These are phyloP conservation scores for Fusarium scirpi DNA, from an alignment of 2,329 filamentous ascomycete genomes.

Conservation along the genomic window DNA sequence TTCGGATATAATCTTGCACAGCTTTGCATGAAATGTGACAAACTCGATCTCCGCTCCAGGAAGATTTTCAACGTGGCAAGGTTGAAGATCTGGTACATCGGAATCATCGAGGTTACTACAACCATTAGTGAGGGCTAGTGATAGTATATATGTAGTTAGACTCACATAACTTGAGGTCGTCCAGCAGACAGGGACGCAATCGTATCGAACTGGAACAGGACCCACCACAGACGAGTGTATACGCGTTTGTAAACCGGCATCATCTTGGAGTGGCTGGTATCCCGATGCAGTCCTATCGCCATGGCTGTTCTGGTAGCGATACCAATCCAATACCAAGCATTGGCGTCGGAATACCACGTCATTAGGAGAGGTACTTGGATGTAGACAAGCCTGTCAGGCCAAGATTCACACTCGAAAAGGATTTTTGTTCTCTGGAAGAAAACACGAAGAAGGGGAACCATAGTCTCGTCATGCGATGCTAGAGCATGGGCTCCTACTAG, in stretches of 20 bases:
- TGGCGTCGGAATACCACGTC: slow-evolving; percentile 18
- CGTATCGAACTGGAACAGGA: slow-evolving; percentile 20
- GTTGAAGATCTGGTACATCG: not conserved
- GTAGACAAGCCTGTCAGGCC: slow-evolving; percentile 11
- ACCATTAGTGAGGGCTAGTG: not conserved
- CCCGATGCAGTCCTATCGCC: slow-evolving; percentile 12
- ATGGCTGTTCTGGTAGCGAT: slow-evolving; percentile 16
- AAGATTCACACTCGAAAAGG: not conserved
- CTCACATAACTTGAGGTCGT: slow-evolving; percentile 16
- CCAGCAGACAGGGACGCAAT: slow-evolving; percentile 12
- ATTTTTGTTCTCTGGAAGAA: slow-evolving; percentile 8
- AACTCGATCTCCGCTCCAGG: slow-evolving; percentile 3
- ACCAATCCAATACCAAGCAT: slow-evolving; percentile 25
- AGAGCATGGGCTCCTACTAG: slow-evolving; percentile 16
- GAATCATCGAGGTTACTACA: slow-evolving; percentile 7
- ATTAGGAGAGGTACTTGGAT: slow-evolving; percentile 3
- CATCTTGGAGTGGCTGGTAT: slow-evolving; percentile 9
- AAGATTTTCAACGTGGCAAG: not conserved
- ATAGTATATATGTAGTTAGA: rapidly evolving
- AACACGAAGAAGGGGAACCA: not conserved
- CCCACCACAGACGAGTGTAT: slow-evolving; percentile 17
- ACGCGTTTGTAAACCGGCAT: slow-evolving; percentile 11
- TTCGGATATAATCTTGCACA: slow-evolving; percentile 18
- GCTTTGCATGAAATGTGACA: not conserved
- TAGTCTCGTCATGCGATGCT: not conserved